Percentiles rank a stretch among this genome's conserved stretches.
Evolutionary conservation across 2,329 filamentous ascomycete genomes (phyloP).

Genomic region (Tolypocladium ovalisporum): DNA sequence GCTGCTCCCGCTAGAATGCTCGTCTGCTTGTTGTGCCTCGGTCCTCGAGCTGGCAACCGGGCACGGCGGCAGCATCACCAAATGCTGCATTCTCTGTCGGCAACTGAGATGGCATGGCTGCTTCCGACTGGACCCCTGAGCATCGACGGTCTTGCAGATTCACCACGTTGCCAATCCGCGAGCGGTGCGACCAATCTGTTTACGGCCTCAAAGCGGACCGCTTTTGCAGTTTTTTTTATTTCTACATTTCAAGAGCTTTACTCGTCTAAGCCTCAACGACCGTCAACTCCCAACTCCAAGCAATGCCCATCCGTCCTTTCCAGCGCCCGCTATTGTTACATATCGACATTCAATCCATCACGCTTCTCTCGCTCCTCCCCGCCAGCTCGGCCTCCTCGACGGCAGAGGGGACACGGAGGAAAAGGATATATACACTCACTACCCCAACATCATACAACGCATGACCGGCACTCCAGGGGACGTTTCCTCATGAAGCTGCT

Average conservation of each 20-base stretch:
- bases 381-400: constrained; percentile 1
- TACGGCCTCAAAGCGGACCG: not conserved
- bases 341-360: constrained; percentile 1
- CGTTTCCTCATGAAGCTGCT: constrained; percentile 12
- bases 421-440: constrained; percentile 7
- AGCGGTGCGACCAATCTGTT: not conserved
- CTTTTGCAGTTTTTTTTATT: constrained; percentile 6
- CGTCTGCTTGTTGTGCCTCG: not conserved
- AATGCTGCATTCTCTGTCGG: not conserved
- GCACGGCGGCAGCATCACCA: not conserved
- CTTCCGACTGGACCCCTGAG: not conserved
- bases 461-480: not conserved
- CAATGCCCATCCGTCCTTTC: constrained; percentile 17
- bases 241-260: constrained; percentile 9
- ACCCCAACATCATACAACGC: constrained; percentile 10
- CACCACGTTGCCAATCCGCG: not conserved
- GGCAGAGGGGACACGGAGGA: constrained; percentile 3
- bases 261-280: constrained; percentile 13
- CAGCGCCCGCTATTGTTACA: constrained; percentile 5
- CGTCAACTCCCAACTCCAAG: constrained; percentile 24
- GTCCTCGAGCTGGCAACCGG: not conserved
- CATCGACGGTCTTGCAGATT: not conserved
- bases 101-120: not conserved
- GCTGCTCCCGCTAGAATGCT: not conserved
- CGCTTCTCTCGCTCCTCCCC: not conserved